Base-by-base conservation (phyloP, 805 yeast species). In the Dipodascopsis tothii region DNA sequence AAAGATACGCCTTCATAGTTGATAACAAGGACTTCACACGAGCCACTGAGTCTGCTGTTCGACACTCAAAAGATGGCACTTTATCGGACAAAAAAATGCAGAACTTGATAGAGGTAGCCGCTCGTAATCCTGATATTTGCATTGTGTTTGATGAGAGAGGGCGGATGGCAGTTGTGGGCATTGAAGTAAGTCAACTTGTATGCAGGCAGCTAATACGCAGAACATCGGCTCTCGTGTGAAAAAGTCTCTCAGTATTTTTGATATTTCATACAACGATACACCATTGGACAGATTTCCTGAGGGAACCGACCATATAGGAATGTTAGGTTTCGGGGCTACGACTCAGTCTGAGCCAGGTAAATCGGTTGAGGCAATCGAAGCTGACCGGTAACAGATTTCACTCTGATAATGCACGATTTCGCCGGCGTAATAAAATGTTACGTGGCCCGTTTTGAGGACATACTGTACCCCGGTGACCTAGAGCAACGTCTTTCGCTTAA, bases 341-440 rank as follows among this genome's bases (percentile, higher is more conserved):
- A 48, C 46, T 9, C 43, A 52, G 6, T 25, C 40, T 3, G 53
- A 49, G 27, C 47, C 53, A 18, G 49, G 47, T 45, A 22, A 9
- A 41, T 37, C 2, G 9, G 21, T 37, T 22, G 21, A 17, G 21
- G 21, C 11, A 17, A 5, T 11, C 16, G 20, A 18, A 19, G 34
- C 30, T 22, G 37, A 35, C n/a, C 33, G 27, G 18, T 17, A n/a
- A n/a, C 17, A 43, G 60, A 57, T 34, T 44, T 59, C 18, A 48
- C 52, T 14, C 34, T 60, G n/a, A 28, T 60, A 11, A 43, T 60
- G 9, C 64, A 60, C 40, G 63, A 60, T 40, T 57, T 33, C 36
- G 36, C 60, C 67, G 22, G 61, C 64, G 42, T 68, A 63, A 43
- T 64, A 64, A 9, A 54, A 55, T 25, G 30, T 65, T 17, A 58